Evolutionary conservation across 257 asterid species (phyloP), one percentile per base, ranked within the genome.

Genomic region (Datura wrightii): DNA sequence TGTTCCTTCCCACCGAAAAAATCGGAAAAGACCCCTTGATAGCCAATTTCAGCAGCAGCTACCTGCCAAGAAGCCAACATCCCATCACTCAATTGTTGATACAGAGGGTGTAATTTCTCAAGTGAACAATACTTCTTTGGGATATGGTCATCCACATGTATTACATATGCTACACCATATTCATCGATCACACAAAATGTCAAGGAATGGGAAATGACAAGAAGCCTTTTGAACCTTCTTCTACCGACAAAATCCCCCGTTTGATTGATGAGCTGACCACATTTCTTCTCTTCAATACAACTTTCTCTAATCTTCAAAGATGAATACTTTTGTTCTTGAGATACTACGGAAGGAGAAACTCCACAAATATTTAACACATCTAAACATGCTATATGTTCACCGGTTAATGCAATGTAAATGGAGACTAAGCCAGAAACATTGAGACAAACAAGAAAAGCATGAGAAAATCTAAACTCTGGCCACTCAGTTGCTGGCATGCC

Each of bases 41-140:
- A 90, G 90, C 95, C 97, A 91, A 96, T 91, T 80, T 93, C 98
- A 87, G 94, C 90, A 78, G 93, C 92, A 84, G 96, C 97, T 79
- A 89, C 91, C 86, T 82, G 92, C 98, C 97, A 96, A 70, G 90
- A 88, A 82, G 89, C 86, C 87, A 94, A 85, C 89, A 89, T 79
- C 85, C 94, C 98, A 89, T 83, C 82, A 52, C 91, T 91, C 69
- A 90, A 81, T 85, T 86, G 87, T 83, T 85, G 84, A 82, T 82
- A 89, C 86, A 74, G 69, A 84, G 89, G 90, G 82, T 89, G 83
- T 48, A 82, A 82, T 10, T 85, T 88, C 87, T 86, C 89, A 41
- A 84, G 65, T 85, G 91, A 88, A 74, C 63, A 86, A 55, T 83
- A 83, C 87, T 87, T 89, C 82, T 83, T 91, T 36, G 69, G 85